Evolutionary conservation across 148 eudicot species (phyloP), one percentile per base, ranked within the genome.

Genomic region (Amaranthus hypochondriacus): DNA sequence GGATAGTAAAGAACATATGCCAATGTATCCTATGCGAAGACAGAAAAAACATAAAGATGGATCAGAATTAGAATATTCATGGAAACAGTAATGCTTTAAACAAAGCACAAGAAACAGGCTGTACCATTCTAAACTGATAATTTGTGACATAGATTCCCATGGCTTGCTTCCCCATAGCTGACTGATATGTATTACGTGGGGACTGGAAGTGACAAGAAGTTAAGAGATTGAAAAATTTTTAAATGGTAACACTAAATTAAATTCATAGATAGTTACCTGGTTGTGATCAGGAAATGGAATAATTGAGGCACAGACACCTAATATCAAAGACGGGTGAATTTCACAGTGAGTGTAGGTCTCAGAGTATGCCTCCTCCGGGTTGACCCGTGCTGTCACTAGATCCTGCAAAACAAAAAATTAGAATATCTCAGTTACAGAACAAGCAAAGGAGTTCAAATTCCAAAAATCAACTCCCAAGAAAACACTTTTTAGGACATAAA

Each of bases 151-250:
- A 95, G 14, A 95, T 95, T 4, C 99, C 99, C 99, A 95, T 95
- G 21, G 99, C 99, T 82, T 95, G 99, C 83, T 95, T 95, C 62
- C 99, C 99, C 99, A 95, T 95, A 82, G 99, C 99, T 52, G 99
- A 95, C 84, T 95, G 99, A 79, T 95, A 95, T 2, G 99, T 95
- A 80, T 95, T 95, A 88, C 97, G 99, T 64, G 99, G 99, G 56
- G 99, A 95, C 99, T 95, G 81, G 6, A 72, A 77, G 56, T 58
- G 18, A 76, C 70, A 66, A 70, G 28, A 81, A 71, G 62, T 83
- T 21, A 84, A 84, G 77, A 18, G 60, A 66, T 60, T 62, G 39
- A 56, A 75, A 1, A 39, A 39, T 68, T 4, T 42, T 10, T 8
- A 18, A 72, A 9, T 62, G 28, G 9, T 51, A 7, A 13, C 69